Conservation (phyloP, 805 yeast genomes). For the Saccharomycopsis vini region DNA sequence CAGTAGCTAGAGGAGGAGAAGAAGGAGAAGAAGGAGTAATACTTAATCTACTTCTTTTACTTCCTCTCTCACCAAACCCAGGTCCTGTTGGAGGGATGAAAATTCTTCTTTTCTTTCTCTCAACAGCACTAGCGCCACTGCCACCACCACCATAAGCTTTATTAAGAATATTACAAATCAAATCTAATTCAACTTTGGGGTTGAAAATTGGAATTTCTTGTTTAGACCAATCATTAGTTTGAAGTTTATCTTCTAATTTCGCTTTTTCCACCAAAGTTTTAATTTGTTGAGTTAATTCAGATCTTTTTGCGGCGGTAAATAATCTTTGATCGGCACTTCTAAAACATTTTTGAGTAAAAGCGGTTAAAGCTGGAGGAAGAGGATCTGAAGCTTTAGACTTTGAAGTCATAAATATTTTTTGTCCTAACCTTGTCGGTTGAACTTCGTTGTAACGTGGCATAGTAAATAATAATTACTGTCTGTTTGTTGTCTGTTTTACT, state of each 20-base stretch:
- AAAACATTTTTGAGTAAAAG: slow-evolving; percentile 43
- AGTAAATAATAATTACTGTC: too few species aligned
- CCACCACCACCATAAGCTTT: not conserved
- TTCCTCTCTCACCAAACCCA: not conserved
- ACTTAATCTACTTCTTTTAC: too few species aligned
- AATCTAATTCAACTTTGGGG: slow-evolving; percentile 7
- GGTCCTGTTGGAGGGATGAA: not conserved
- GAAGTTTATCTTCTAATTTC: slow-evolving; percentile 33
- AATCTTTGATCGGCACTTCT: slow-evolving; percentile 30
- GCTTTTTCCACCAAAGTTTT: slow-evolving; percentile 43
- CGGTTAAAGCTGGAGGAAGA: slow-evolving; percentile 29
- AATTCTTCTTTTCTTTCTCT: too few species aligned
- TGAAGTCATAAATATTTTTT: not conserved
- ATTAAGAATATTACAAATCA: not conserved
- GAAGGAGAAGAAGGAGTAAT: too few species aligned
- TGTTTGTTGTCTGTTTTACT: too few species aligned
- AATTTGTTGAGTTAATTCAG: slow-evolving; percentile 40
- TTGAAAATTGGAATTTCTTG: slow-evolving; percentile 42
- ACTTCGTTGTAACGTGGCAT: slow-evolving; percentile 11
- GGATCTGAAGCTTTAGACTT: too few species aligned
- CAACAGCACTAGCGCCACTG: not conserved
- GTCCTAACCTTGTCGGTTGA: slow-evolving; percentile 5
- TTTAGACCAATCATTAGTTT: slow-evolving; percentile 44
- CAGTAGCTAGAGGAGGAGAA: too few species aligned
- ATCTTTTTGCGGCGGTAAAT: slow-evolving; percentile 26